Base-by-base conservation (phyloP, 2,329 filamentous ascomycete species). In the Fusarium sp. region DNA sequence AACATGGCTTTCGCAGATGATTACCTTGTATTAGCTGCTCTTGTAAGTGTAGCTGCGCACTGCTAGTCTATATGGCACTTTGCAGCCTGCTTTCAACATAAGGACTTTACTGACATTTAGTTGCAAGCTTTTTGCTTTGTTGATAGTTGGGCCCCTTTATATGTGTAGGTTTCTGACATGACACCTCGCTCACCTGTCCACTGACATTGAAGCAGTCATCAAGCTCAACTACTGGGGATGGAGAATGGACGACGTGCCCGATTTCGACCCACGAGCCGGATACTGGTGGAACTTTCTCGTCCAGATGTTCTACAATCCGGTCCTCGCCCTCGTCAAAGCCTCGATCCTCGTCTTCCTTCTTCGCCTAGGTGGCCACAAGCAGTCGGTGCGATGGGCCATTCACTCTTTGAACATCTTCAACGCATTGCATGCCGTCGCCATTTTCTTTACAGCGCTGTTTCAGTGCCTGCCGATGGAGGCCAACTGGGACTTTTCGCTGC, bases 301-400 rank as follows among this genome's bases (percentile, higher is more conserved):
- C 31, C 79, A 84, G 27, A 72, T 83, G 41, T 73, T 82, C 3
- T 85, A 85, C 73, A 85, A 83, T 43, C 83, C 83, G 1, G 80
- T 85, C 27, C 69, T 85, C 3, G 81, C 82, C 27, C 75, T 85
- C 11, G 82, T 84, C 59, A 85, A 85, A 65, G 78, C 79, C 11
- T 85, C 83, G 2, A 76, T 84, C 28, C 76, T 85, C 11, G 66
- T 85, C 7, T 84, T 84, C 63, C 77, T 85, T 23, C 75, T 83
- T n/a, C 81, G 82, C 1, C 75, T 85, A 0, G 78, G 80, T 3
- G 82, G 80, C 0, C 79, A 82, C 57, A 82, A 82, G 60, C 73
- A 66, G 4, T 64, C 57, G 3, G 53, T 70, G 1, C 67, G 67
- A 34, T 64, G 64, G 18, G 62, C 67, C 2, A 70, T 70, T 8